Evolutionary conservation across 129 eudicot genomes (phyloP), one percentile per base, ranked within the genome.

Genomic region (Centaurea solstitialis): DNA sequence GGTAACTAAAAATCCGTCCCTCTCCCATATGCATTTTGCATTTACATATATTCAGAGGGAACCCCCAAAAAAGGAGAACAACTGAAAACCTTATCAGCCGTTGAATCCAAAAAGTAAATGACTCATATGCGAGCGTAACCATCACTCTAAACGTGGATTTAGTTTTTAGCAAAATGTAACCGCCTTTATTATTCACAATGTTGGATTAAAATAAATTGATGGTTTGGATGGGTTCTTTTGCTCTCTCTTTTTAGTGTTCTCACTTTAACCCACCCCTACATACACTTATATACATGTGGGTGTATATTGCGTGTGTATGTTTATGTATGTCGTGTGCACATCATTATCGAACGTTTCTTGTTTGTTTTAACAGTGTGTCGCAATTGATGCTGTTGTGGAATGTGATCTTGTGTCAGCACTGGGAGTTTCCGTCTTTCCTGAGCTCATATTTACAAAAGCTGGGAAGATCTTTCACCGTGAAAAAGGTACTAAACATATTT

Each of bases 391-490:
- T 66, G 93, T 87, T 68, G 90, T 86, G 6, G 98, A 95, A 88
- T 62, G 75, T 87, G 97, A 93, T 78, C 87, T 95, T 75, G 99
- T 84, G 81, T 83, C 93, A 38, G 92, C 94, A 47, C 81, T 95
- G 57, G 85, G 90, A 82, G 98, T 95, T 75, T 86, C 98, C 22
- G 84, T 62, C 13, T 95, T 85, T 66, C 98, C 98, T 1, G 90
- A 95, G 81, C 93, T 95, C 80, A 85, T 95, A 69, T 95, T 95
- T 86, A 91, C 98, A 64, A 95, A 95, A 85, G 87, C 92, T 12
- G 99, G 99, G 72, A 95, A 93, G 74, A 90, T 95, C 72, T 87
- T 92, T 33, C 85, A 92, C 45, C 94, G 98, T 61, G 99, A 92
- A 83, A 90, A 85, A 91, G 99, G 99, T 94, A 85, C 61, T 9